Conservation (phyloP, 176 grass and related monocot species). For the Coix lacrymajobi region DNA sequence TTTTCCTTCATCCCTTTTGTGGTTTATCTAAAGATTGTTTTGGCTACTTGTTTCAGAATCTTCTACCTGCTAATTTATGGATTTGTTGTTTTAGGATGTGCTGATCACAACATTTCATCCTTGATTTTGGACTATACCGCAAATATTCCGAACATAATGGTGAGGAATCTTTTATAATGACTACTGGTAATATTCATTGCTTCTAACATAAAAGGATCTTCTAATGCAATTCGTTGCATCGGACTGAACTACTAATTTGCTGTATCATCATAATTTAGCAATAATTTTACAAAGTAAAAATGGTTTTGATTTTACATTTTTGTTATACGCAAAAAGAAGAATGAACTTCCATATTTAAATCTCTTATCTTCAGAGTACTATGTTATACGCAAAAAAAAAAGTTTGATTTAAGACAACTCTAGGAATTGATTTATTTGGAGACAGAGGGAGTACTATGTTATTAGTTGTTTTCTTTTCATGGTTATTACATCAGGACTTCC, state of each 20-base stretch:
- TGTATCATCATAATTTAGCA: slow-evolving; percentile 8
- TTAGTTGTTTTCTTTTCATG: neutral
- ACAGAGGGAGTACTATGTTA: neutral
- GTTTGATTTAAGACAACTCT: neutral
- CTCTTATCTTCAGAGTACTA: neutral
- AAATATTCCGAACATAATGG: slow-evolving; percentile 61
- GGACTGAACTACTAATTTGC: slow-evolving; percentile 4
- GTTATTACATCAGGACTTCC: neutral
- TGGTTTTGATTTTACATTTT: neutral
- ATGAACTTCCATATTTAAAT: neutral
- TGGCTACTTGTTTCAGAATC: slow-evolving; percentile 6
- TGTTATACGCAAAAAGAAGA: neutral
- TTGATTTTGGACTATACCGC: slow-evolving; percentile 60
- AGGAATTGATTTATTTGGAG: neutral
- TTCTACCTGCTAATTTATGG: slow-evolving; percentile 25
- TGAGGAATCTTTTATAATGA: slow-evolving; percentile 43
- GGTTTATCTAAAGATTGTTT: neutral
- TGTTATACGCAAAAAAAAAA: no score
- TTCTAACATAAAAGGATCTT: slow-evolving; percentile 23
- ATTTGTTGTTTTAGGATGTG: slow-evolving; percentile 41
- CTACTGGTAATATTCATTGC: slow-evolving; percentile 42
- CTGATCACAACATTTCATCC: slow-evolving; percentile 47
- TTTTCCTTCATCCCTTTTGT: neutral
- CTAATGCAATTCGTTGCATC: neutral
- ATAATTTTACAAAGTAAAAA: slow-evolving; percentile 8